Evolutionary conservation across 2,329 filamentous ascomycete genomes (phyloP).

Genomic region (Phaeosphaeria sp.): DNA sequence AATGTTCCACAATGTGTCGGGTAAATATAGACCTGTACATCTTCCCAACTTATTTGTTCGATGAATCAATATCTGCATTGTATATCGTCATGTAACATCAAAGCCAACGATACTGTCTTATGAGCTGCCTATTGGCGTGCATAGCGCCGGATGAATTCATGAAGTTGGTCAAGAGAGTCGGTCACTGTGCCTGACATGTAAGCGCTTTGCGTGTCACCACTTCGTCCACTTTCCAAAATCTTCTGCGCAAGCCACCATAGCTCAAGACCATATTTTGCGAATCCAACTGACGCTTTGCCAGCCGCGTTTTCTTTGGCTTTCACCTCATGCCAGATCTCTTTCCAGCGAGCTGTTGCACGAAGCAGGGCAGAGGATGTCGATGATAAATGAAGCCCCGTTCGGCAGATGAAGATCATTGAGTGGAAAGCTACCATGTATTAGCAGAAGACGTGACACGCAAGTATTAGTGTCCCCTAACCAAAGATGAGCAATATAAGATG

Average conservation of each 20-base stretch:
- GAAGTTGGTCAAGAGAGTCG: conserved; percentile 12
- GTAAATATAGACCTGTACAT: too few relatives aligned
- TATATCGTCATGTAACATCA: too few relatives aligned
- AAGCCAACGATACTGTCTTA: too few relatives aligned
- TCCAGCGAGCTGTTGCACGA: conserved; percentile 22
- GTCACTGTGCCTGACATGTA: conserved; percentile 12
- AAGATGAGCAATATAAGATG: conserved; percentile 15
- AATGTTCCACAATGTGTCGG: too few relatives aligned
- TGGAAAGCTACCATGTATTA: conserved; percentile 6
- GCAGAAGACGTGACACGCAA: not conserved
- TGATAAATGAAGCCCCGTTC: conserved; percentile 5
- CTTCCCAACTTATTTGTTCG: too few relatives aligned
- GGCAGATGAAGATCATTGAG: conserved; percentile 10
- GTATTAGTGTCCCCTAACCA: conserved; percentile 5
- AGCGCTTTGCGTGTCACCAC: not conserved
- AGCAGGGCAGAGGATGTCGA: conserved; percentile 3
- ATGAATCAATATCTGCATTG: too few relatives aligned
- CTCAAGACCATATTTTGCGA: conserved; percentile 17
- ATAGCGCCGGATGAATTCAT: conserved; percentile 6
- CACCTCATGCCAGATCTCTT: conserved; percentile 15
- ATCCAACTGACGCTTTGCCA: conserved; percentile 7
- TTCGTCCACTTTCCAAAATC: conserved; percentile 6
- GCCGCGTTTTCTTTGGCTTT: not conserved
- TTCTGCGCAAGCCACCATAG: conserved; percentile 23
- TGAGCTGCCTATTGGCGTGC: too few relatives aligned